These are phyloP conservation scores for Dendrobium chrysotoxum DNA, from an alignment of 106 monocot genomes.

Conservation along the genomic window DNA sequence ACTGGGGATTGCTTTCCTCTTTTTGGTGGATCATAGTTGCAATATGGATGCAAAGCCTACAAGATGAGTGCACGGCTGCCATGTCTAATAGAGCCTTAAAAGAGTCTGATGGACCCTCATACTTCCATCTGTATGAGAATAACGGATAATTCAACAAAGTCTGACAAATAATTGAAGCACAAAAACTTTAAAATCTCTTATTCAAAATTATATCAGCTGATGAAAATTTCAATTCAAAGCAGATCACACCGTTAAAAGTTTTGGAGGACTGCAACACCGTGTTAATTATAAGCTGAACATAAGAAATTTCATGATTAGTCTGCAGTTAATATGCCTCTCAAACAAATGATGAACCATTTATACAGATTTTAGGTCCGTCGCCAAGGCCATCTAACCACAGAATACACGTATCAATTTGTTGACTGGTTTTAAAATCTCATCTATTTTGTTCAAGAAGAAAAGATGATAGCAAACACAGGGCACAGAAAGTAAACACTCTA, in stretches of 20 bases:
- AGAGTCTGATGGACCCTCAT: constrained; percentile 80
- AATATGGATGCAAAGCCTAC: constrained; percentile 80
- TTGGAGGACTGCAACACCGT: background rate
- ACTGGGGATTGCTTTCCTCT: constrained; percentile 44
- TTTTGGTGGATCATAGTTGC: constrained; percentile 63
- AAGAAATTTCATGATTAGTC: background rate
- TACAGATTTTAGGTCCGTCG: too few species aligned
- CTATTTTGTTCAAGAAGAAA: too few species aligned
- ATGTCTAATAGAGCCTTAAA: constrained; percentile 90
- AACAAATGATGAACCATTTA: too few species aligned
- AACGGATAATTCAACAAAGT: background rate
- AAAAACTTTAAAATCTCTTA: background rate
- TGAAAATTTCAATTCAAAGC: background rate
- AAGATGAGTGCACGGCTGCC: constrained; percentile 90
- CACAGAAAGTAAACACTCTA: too few species aligned
- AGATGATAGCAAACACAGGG: too few species aligned
- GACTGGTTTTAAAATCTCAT: too few species aligned
- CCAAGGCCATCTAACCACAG: too few species aligned
- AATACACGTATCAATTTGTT: too few species aligned
- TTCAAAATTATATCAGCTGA: too few species aligned
- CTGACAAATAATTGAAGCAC: background rate
- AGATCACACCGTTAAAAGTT: background rate
- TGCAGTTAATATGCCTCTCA: background rate
- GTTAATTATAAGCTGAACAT: background rate
- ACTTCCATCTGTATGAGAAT: constrained; percentile 57